Evolutionary conservation across 306 rosid species (phyloP).

Genomic region (Cercis canadensis): DNA sequence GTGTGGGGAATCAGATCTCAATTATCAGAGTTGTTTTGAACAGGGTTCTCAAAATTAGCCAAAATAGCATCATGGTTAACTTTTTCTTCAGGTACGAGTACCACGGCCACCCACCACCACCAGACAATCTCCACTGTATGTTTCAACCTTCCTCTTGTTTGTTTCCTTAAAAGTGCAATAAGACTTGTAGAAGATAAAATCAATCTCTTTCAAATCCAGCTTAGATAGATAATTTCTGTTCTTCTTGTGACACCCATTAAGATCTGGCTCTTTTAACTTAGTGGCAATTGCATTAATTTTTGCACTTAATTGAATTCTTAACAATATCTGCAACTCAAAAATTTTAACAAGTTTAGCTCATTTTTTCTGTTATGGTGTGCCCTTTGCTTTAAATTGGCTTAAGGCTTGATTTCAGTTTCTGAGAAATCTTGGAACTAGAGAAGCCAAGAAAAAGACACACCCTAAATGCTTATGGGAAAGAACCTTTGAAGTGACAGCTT

Average conservation of each 20-base stretch:
- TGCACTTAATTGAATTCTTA: background rate
- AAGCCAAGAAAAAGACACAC: too few relatives aligned
- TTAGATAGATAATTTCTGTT: background rate
- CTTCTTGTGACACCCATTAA: background rate
- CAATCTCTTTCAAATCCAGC: background rate
- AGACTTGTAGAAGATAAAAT: conserved; percentile 31
- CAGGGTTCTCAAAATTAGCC: conserved; percentile 14
- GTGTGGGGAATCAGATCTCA: conserved; percentile 1
- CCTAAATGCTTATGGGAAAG: too few relatives aligned
- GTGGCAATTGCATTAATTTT: background rate
- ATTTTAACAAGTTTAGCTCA: too few relatives aligned
- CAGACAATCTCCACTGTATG: conserved; percentile 11
- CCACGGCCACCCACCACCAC: background rate
- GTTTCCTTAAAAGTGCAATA: conserved; percentile 8
- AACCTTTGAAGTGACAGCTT: conserved; percentile 20
- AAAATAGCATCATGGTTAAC: background rate
- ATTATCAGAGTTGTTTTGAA: background rate
- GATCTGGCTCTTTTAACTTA: too few relatives aligned
- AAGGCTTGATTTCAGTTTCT: too few relatives aligned
- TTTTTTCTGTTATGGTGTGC: too few relatives aligned
- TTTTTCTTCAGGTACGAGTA: background rate
- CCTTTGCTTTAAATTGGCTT: too few relatives aligned
- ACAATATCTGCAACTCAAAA: too few relatives aligned
- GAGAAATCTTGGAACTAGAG: too few relatives aligned
- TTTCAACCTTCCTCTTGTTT: conserved; percentile 4